Evolutionary conservation across 1,139 yeast genomes (phyloP).

Genomic region (Hyphopichia fennica): DNA sequence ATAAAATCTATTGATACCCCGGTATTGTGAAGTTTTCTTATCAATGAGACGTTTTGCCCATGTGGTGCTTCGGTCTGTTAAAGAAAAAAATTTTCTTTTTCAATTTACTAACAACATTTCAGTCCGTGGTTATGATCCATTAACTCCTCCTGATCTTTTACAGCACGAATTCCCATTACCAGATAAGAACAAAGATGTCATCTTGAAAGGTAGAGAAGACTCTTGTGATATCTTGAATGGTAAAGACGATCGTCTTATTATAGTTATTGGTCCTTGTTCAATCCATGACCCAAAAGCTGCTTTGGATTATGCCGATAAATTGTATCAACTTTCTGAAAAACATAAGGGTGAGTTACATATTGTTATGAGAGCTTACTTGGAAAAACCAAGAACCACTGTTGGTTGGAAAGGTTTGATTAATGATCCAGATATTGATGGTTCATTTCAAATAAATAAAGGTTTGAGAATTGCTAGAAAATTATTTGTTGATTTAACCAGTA

Average conservation of each 20-base stretch:
- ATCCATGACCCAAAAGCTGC: slow-evolving; percentile 92
- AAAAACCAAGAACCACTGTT: slow-evolving; percentile 97
- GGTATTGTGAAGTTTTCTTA: not conserved
- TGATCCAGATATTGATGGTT: slow-evolving; percentile 91
- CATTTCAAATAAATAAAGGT: slow-evolving; percentile 95
- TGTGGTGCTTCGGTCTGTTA: no score
- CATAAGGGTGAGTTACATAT: slow-evolving; percentile 73
- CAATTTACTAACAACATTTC: slow-evolving; percentile 17
- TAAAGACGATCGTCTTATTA: slow-evolving; percentile 76
- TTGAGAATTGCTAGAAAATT: slow-evolving; percentile 82
- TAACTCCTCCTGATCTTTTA: slow-evolving; percentile 83
- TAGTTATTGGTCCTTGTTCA: slow-evolving; percentile 94
- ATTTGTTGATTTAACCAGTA: slow-evolving; percentile 77
- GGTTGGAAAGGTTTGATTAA: slow-evolving; percentile 99
- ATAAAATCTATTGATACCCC: slow-evolving; percentile 1
- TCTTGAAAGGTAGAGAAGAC: slow-evolving; percentile 73
- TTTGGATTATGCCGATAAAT: slow-evolving; percentile 75
- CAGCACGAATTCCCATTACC: slow-evolving; percentile 78
- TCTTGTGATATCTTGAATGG: slow-evolving; percentile 72
- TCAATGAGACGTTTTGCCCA: no score
- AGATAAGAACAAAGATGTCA: slow-evolving; percentile 60
- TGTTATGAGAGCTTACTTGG: slow-evolving; percentile 95
- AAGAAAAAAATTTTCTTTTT: no score
- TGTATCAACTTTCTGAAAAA: slow-evolving; percentile 67
- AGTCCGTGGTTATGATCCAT: slow-evolving; percentile 79